Evolutionary conservation across 345 rosid genomes (phyloP).

Genomic region (Jatropha curcas): DNA sequence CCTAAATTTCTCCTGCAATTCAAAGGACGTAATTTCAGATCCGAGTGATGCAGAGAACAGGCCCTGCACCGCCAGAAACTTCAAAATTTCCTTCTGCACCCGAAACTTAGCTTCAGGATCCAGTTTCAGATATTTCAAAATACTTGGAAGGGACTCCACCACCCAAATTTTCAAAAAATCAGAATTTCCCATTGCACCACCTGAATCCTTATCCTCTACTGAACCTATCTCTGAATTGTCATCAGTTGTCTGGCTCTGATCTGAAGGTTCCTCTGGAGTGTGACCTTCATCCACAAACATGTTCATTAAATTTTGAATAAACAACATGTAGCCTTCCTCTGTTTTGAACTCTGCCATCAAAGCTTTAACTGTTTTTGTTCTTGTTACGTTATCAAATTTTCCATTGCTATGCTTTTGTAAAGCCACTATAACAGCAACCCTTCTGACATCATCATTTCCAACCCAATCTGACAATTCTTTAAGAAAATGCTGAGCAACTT

Average conservation of each 20-base stretch:
- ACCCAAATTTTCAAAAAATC: slow-evolving; percentile 86
- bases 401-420: slow-evolving; percentile 91
- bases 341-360: slow-evolving; percentile 80
- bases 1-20: slow-evolving; percentile 89
- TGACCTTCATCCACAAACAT: slow-evolving; percentile 85
- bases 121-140: slow-evolving; percentile 69
- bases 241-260: slow-evolving; percentile 99
- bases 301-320: slow-evolving; percentile 69
- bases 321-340: slow-evolving; percentile 73
- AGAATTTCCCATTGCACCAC: slow-evolving; percentile 51
- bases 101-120: slow-evolving; percentile 64
- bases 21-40: slow-evolving; percentile 92
- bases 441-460: slow-evolving; percentile 70
- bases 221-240: slow-evolving; percentile 92
- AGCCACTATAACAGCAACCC: slow-evolving; percentile 79
- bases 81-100: slow-evolving; percentile 81
- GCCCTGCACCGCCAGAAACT: slow-evolving; percentile 94
- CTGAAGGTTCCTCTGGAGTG: slow-evolving; percentile 82
- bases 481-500: slow-evolving; percentile 78
- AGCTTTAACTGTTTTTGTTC: slow-evolving; percentile 73
- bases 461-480: slow-evolving; percentile 71
- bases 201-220: slow-evolving; percentile 70
- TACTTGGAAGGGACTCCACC: slow-evolving; percentile 78
- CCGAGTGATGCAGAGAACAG: slow-evolving; percentile 92
- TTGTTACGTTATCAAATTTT: slow-evolving; percentile 71